phyloP scores from a whole-genome alignment of 2,329 filamentous ascomycete genomes.

The Graphiopsis chlorocephala region DNA sequence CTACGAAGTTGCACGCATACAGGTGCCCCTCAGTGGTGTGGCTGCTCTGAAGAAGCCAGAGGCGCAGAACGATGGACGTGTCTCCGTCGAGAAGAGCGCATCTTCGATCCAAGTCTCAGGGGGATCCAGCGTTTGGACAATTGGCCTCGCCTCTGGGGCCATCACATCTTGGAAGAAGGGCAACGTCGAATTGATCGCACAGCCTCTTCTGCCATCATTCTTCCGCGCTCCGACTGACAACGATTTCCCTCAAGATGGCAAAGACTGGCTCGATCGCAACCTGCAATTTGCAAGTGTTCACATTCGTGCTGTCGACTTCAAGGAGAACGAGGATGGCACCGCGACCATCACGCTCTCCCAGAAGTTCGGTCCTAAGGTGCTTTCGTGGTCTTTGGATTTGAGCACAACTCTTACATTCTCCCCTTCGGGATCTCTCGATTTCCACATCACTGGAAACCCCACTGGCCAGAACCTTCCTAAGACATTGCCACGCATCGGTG shows the following conservation, averaged over 20 bases:
- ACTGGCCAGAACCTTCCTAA: slow-evolving; percentile 48
- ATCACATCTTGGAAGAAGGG: slow-evolving; percentile 28
- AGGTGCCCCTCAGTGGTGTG: slow-evolving; percentile 27
- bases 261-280: slow-evolving; percentile 52
- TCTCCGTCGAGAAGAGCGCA: background rate
- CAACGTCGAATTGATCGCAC: slow-evolving; percentile 21
- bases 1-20: slow-evolving; percentile 38
- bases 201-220: slow-evolving; percentile 39
- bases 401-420: slow-evolving; percentile 54
- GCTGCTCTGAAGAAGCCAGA: slow-evolving; percentile 17
- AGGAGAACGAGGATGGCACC: slow-evolving; percentile 14
- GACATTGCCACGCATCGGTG: slow-evolving; percentile 60
- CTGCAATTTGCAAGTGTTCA: slow-evolving; percentile 23
- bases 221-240: slow-evolving; percentile 67
- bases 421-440: slow-evolving; percentile 43
- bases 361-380: slow-evolving; percentile 52
- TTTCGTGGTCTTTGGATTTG: slow-evolving; percentile 55
- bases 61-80: background rate
- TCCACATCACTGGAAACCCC: slow-evolving; percentile 40
- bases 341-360: slow-evolving; percentile 23
- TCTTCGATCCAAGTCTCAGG: background rate
- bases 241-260: slow-evolving; percentile 53
- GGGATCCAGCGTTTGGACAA: slow-evolving; percentile 18
- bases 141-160: slow-evolving; percentile 23
- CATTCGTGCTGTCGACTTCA: slow-evolving; percentile 22